Evolutionary conservation across 169 alveolate genomes (phyloP).

Genomic region (Cryptosporidium meleagridis): DNA sequence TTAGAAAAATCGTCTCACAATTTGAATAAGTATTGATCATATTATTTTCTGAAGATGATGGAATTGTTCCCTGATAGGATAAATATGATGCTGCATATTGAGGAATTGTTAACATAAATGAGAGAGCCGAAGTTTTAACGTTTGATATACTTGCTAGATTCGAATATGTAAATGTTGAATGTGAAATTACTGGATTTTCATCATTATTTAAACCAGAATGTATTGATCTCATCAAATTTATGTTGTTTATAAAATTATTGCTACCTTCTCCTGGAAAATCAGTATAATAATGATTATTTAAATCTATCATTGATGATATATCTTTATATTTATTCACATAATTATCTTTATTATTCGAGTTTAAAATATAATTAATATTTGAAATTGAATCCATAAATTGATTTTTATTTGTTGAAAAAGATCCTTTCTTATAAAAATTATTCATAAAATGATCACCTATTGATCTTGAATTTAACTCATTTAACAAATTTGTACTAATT

Average conservation of each 20-base stretch:
- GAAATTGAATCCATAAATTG: constrained; percentile 17
- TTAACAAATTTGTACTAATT: not conserved
- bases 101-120: not conserved
- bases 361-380: not conserved
- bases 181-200: not conserved
- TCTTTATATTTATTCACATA: not conserved
- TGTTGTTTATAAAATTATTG: not conserved
- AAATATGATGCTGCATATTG: not conserved
- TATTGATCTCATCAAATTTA: not conserved
- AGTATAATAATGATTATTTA: not conserved
- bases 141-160: not conserved
- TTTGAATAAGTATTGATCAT: constrained; percentile 28
- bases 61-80: not conserved
- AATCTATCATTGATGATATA: not conserved
- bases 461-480: not conserved
- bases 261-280: not conserved
- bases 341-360: not conserved
- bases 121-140: not conserved
- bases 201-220: not conserved
- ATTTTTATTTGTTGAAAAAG: not conserved
- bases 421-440: not conserved
- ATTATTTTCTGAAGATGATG: not conserved
- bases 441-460: not conserved
- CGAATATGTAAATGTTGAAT: not conserved
- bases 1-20: constrained; percentile 42